These are phyloP conservation scores for Xylaria sp. DNA, from an alignment of 2,329 filamentous ascomycete species.

Conservation along the genomic window DNA sequence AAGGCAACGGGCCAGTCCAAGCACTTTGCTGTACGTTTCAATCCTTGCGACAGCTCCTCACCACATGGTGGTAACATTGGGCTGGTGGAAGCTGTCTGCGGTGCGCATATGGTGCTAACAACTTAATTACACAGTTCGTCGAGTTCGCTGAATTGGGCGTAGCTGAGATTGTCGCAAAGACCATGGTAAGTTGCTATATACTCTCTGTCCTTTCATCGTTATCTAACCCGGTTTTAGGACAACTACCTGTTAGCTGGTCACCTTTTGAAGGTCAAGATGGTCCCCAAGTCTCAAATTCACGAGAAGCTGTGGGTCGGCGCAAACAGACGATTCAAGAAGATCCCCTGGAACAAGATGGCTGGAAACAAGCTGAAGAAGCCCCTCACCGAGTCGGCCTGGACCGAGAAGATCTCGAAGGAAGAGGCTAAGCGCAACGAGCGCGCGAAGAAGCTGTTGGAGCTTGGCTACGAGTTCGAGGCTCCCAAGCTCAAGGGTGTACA, in stretches of 20 bases:
- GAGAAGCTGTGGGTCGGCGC: conserved; percentile 82
- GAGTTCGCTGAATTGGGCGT: conserved; percentile 74
- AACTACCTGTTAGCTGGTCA: conserved; percentile 87
- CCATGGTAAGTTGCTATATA: conserved; percentile 56
- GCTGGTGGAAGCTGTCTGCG: neutral
- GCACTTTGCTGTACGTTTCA: conserved; percentile 61
- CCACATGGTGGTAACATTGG: neutral
- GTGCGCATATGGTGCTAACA: neutral
- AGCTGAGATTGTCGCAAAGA: conserved; percentile 88
- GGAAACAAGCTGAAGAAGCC: conserved; percentile 69
- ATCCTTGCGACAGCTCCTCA: neutral
- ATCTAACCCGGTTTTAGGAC: conserved; percentile 16
- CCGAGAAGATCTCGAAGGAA: conserved; percentile 67
- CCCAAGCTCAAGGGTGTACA: conserved; percentile 60
- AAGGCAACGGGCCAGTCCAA: conserved; percentile 85
- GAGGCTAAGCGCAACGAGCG: conserved; percentile 63
- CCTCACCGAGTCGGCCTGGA: conserved; percentile 70
- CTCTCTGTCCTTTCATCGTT: neutral
- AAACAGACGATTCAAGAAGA: conserved; percentile 80
- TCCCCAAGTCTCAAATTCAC: conserved; percentile 73
- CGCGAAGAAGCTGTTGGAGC: conserved; percentile 66
- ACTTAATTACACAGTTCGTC: conserved; percentile 53
- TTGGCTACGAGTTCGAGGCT: conserved; percentile 79
- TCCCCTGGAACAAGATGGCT: conserved; percentile 83
- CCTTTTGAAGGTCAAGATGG: conserved; percentile 78